These are phyloP conservation scores for Penicillium freii DNA, from an alignment of 2,329 filamentous ascomycete genomes.

Conservation along the genomic window DNA sequence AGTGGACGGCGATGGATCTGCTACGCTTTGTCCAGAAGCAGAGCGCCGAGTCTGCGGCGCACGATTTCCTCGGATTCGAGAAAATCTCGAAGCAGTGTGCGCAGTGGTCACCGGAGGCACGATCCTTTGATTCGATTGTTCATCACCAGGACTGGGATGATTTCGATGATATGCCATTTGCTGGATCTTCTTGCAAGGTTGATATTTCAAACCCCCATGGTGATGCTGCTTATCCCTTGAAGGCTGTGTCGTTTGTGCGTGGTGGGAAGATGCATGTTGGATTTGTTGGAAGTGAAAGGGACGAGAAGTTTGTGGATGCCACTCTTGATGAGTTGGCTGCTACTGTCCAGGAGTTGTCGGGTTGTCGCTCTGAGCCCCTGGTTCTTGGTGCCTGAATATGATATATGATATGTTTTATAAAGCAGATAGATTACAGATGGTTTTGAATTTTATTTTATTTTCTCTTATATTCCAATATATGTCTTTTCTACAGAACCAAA, in stretches of 20 bases:
- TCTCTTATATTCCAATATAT: neutral
- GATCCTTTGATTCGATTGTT: constrained; percentile 57
- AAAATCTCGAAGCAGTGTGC: constrained; percentile 52
- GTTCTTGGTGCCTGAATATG: constrained; percentile 8
- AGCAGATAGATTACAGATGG: neutral
- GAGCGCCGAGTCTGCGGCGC: constrained; percentile 51
- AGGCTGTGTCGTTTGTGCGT: constrained; percentile 46
- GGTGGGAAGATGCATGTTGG: constrained; percentile 61
- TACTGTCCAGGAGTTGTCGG: constrained; percentile 41
- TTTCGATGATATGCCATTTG: constrained; percentile 52
- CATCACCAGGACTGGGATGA: constrained; percentile 60
- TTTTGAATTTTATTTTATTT: neutral
- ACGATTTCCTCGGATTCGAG: constrained; percentile 53
- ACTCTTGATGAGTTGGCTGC: constrained; percentile 53
- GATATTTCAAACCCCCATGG: constrained; percentile 61
- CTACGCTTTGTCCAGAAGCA: constrained; percentile 53
- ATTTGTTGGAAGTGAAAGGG: constrained; percentile 54
- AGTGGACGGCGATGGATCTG: constrained; percentile 52
- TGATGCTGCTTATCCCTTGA: constrained; percentile 41
- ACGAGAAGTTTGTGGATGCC: constrained; percentile 50
- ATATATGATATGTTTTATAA: constrained; percentile 1
- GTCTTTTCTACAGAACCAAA: neutral
- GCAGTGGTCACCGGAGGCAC: constrained; percentile 40
- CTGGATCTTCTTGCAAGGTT: constrained; percentile 42
- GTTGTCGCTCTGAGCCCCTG: constrained; percentile 2